Conservation (phyloP, 2,329 filamentous ascomycete species). For the Scytalidium sp. region DNA sequence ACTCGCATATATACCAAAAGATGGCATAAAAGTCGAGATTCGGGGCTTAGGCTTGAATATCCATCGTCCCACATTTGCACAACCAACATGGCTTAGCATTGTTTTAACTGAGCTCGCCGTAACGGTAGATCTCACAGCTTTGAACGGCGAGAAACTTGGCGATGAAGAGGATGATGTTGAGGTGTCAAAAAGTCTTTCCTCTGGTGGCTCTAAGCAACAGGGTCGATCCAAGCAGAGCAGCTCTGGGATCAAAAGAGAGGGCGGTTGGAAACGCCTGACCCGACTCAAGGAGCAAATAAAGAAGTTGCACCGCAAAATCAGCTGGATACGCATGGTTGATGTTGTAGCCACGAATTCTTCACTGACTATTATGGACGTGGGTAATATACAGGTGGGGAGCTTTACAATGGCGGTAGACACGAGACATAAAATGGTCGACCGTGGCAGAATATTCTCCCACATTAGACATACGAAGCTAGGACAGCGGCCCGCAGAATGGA, state of each 20-base stretch:
- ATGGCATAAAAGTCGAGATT: constrained; percentile 87
- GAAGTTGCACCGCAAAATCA: constrained; percentile 77
- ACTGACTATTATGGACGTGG: constrained; percentile 74
- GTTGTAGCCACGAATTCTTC: constrained; percentile 79
- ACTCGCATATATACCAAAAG: constrained; percentile 83
- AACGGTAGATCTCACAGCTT: constrained; percentile 71
- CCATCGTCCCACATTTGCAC: constrained; percentile 92
- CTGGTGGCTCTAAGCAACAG: constrained; percentile 20
- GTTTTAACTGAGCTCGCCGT: constrained; percentile 83
- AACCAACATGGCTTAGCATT: constrained; percentile 94
- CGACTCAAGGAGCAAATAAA: constrained; percentile 83
- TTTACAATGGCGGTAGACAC: constrained; percentile 89
- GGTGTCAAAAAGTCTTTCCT: too few species aligned
- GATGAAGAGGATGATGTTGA: constrained; percentile 17
- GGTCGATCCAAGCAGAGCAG: constrained; percentile 19
- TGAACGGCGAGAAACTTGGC: constrained; percentile 45
- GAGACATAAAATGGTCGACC: constrained; percentile 84
- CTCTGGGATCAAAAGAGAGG: constrained; percentile 48
- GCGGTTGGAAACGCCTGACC: constrained; percentile 79
- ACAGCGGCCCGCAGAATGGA: constrained; percentile 88
- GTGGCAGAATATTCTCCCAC: constrained; percentile 84
- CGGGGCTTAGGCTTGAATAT: constrained; percentile 83
- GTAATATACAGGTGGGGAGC: constrained; percentile 79
- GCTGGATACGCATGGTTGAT: constrained; percentile 88
- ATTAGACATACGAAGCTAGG: constrained; percentile 60